phyloP scores from a whole-genome alignment of 805 yeast species.

The Kuraishia hungarica region DNA sequence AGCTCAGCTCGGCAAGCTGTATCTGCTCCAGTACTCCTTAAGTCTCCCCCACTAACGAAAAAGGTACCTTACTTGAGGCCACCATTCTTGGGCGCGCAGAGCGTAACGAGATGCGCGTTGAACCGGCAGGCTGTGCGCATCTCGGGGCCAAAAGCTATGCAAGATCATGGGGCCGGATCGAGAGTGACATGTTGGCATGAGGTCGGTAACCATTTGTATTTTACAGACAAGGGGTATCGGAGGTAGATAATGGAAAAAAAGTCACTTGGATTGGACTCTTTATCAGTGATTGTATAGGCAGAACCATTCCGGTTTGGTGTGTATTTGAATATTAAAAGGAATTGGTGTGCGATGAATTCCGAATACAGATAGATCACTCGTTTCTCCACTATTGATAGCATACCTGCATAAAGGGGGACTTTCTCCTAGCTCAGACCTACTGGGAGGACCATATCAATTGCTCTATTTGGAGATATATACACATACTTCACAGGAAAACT shows the following conservation, averaged over 20 bases:
- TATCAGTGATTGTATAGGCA: not conserved
- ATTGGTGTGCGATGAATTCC: not conserved
- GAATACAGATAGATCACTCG: no score
- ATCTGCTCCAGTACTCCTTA: no score
- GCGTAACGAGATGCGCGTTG: not conserved
- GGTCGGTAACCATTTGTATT: not conserved
- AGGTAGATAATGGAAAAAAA: not conserved
- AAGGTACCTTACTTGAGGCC: not conserved
- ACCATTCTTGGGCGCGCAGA: not conserved
- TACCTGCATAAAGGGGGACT: no score
- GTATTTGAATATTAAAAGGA: not conserved
- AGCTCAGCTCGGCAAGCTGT: no score
- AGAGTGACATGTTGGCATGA: not conserved
- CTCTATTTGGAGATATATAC: no score
- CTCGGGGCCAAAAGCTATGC: not conserved
- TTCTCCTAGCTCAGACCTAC: not conserved
- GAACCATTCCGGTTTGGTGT: no score
- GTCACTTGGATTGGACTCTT: not conserved
- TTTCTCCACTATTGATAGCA: not conserved
- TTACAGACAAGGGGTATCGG: no score
- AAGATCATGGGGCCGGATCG: not conserved
- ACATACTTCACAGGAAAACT: no score
- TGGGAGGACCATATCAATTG: not conserved
- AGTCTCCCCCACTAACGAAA: no score
- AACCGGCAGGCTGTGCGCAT: not conserved